A percentile compares a stretch with the other conserved stretches of the same genome.
Evolutionary conservation across 2,329 filamentous ascomycete species (phyloP).

Genomic region (Aspergillus sp.): DNA sequence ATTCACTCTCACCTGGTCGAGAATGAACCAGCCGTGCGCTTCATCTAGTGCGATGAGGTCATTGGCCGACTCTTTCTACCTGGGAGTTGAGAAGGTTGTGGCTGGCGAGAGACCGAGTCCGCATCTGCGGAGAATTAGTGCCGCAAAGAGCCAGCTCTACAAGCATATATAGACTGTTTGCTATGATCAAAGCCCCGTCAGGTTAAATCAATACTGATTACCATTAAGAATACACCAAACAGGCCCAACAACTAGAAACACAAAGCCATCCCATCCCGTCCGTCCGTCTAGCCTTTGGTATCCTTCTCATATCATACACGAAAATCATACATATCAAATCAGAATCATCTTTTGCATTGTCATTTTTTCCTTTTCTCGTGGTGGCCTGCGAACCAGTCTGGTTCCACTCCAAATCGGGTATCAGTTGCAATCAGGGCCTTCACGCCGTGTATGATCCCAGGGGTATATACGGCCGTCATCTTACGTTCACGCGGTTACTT

Average conservation of each 20-base stretch:
- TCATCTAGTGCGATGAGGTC: too few relatives aligned
- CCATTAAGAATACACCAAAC: neutral
- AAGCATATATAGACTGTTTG: too few relatives aligned
- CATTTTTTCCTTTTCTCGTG: neutral
- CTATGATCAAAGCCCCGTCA: too few relatives aligned
- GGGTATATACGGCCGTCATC: neutral
- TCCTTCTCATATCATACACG: slow-evolving; percentile 10
- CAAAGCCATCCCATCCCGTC: slow-evolving; percentile 1
- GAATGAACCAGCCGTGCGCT: too few relatives aligned
- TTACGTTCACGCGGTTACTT: slow-evolving; percentile 12
- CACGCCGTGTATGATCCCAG: neutral
- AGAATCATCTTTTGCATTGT: neutral
- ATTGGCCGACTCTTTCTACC: too few relatives aligned
- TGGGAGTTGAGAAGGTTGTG: too few relatives aligned
- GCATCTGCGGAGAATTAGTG: too few relatives aligned
- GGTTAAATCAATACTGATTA: too few relatives aligned
- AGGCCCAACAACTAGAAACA: slow-evolving; percentile 1
- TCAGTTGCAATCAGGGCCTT: slow-evolving; percentile 7
- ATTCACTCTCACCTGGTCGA: too few relatives aligned
- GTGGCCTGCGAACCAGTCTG: neutral
- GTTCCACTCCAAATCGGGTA: slow-evolving; percentile 6
- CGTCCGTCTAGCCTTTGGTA: slow-evolving; percentile 4
- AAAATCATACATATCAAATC: slow-evolving; percentile 4
- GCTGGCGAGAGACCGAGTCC: too few relatives aligned
- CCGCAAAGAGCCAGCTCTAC: too few relatives aligned